Evolutionary conservation across 2,329 filamentous ascomycete genomes (phyloP).

Genomic region (Hyphodiscus sp.): DNA sequence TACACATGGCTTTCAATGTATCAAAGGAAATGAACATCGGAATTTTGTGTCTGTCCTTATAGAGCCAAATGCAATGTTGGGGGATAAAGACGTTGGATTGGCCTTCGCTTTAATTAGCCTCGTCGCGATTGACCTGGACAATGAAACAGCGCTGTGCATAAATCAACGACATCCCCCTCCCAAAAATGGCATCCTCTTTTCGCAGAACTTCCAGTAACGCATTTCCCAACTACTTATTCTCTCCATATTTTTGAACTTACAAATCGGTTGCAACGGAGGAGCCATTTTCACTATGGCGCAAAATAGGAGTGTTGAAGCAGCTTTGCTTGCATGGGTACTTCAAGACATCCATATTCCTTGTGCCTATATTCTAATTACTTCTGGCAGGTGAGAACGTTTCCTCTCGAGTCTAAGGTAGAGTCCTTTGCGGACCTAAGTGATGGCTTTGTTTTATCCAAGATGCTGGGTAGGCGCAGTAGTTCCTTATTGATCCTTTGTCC

Average conservation of each 20-base stretch:
- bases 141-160: slow-evolving; percentile 14
- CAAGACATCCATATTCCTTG: slow-evolving; percentile 1
- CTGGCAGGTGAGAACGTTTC: slow-evolving; percentile 31
- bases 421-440: slow-evolving; percentile 30
- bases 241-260: not conserved
- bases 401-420: slow-evolving; percentile 24
- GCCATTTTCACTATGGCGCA: not conserved
- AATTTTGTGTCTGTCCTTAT: not conserved
- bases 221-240: not conserved
- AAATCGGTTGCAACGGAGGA: not conserved
- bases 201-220: not conserved
- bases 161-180: not conserved
- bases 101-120: not conserved
- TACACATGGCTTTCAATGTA: no score
- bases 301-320: slow-evolving; percentile 34
- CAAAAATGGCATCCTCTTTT: not conserved
- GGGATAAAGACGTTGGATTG: slow-evolving; percentile 3
- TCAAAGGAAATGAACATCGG: not conserved
- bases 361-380: slow-evolving; percentile 10
- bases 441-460: slow-evolving; percentile 28
- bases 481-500: not conserved
- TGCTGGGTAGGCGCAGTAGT: slow-evolving; percentile 34
- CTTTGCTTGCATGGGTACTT: slow-evolving; percentile 51
- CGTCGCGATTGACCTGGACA: slow-evolving; percentile 7
- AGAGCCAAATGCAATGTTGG: not conserved